Evolutionary conservation across 2,329 filamentous ascomycete species (phyloP), one percentile per base, ranked within the genome.

Genomic region (Sclerotinia borealis): DNA sequence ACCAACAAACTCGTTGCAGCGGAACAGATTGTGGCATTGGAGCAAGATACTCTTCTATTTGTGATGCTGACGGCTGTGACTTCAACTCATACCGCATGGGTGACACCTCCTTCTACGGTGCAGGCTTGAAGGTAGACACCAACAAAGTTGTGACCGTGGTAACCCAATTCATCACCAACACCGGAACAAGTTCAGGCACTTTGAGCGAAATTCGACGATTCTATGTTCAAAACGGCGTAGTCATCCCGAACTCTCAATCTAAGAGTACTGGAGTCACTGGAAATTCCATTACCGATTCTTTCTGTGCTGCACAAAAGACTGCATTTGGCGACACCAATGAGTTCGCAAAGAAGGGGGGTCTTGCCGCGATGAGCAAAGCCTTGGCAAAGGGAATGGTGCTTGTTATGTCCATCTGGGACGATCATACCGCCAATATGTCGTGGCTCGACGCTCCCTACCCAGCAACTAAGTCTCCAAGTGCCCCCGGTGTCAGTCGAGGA

Each of bases 391-490:
- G 70, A 51, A 86, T 88, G 83, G 86, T 88, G 54, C 79, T 90
- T 15, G 85, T 88, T 70, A 81, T 89, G 81, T 81, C 79, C 52
- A 78, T 86, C 70, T 84, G 81, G 81, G 75, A 78, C 68, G 78
- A 80, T 66, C 83, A 90, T 75, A 75, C 81, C 64, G 78, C 83
- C 71, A 81, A 87, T 77, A 91, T 91, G 87, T 82, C 88, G 70
- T 92, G 89, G 89, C 83, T 92, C 71, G 88, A 92, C 79, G 83
- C 83, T 66, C 81, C 79, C 74, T 89, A 83, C 79, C 87, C 87
- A 66, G 77, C 79, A 66, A 71, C 73, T 63, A 75, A 69, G 41
- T 72, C 77, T 67, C 71, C 77, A 45, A 78, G 76, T 65, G 68
- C 66, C 4, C 78, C 79, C 55, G 85, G 85, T 71, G 76, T 79